Conservation (phyloP, 352 stramenopile genomes). For the Phytopythium ostracodes region DNA sequence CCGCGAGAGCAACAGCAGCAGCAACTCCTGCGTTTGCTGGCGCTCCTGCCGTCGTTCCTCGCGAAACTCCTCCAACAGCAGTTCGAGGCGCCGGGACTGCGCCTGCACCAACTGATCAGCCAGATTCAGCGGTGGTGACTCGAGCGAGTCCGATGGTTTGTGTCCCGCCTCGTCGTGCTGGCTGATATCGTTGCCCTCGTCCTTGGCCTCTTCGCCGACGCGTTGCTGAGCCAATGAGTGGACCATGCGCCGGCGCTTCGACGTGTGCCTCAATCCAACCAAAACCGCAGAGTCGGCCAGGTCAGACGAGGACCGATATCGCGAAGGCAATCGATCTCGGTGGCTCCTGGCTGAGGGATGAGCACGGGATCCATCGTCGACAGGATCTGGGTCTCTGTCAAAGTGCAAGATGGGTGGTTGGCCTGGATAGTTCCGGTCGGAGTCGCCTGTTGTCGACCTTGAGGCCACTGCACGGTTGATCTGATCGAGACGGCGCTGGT, state of each 20-base stretch:
- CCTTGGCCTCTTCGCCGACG: not conserved
- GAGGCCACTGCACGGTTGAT: slow-evolving; percentile 5
- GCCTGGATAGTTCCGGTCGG: not conserved
- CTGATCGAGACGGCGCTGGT: not conserved
- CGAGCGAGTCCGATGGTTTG: slow-evolving; percentile 4
- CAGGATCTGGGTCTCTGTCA: not conserved
- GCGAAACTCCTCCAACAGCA: slow-evolving; percentile 31
- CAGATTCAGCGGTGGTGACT: slow-evolving; percentile 18
- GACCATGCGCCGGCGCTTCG: not conserved
- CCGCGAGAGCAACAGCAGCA: slow-evolving; percentile 23
- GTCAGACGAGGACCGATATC: not conserved
- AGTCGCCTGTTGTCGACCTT: not conserved
- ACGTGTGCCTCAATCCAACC: not conserved
- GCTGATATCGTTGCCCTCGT: slow-evolving; percentile 7
- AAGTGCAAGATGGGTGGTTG: not conserved
- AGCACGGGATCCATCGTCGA: not conserved
- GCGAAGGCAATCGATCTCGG: not conserved
- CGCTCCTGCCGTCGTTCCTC: slow-evolving; percentile 35
- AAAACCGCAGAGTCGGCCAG: not conserved
- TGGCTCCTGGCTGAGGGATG: not conserved
- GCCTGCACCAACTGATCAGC: slow-evolving; percentile 28
- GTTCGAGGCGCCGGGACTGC: slow-evolving; percentile 32
- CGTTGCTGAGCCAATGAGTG: not conserved
- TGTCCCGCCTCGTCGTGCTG: not conserved
- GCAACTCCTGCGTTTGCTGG: slow-evolving; percentile 35